Evolutionary conservation across 495 filamentous ascomycete species (phyloP), one percentile per base, ranked within the genome.

Genomic region (Tuber magnatum): DNA sequence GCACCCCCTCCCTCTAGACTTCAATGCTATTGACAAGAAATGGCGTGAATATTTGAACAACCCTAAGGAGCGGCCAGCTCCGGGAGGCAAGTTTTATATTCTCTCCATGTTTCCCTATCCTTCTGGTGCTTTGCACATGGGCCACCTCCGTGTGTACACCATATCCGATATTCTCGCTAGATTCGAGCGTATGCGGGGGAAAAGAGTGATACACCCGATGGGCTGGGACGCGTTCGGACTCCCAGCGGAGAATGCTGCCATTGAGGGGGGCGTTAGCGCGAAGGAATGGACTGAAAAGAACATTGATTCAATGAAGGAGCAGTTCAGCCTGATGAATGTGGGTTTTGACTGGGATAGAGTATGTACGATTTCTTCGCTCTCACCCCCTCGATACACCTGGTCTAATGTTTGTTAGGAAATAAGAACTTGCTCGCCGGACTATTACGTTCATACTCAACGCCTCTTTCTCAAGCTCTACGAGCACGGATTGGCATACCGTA

Each of bases 71-170:
- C 32, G n/a, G 35, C 18, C 56, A 65, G 24, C 40, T 38, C n/a
- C 18, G 32, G 56, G 68, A 42, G 84, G 86, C 24, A 90, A 89
- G 78, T 91, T 88, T 79, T 97, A 94, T 81, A 88, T 97, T 78
- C 85, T 95, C 35, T 91, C 93, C 73, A 97, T 97, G 93, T 97
- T 97, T 80, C 93, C 93, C 2, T 97, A 97, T 83, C 93, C 93
- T 3, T 97, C 93, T 0, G 93, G 93, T 14, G 90, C 90, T 41
- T 87, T 97, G n/a, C 93, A 97, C 83, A 89, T 97, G 80, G 93
- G 93, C 24, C 93, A 97, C 83, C 86, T 97, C 22, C 89, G 93
- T 3, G 92, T 95, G 69, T 97, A 97, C 85, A 94, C 93, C 28
- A 94, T 97, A 75, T 92, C 93, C 51, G 93, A 97, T 84, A 91